phyloP scores from a whole-genome alignment of 805 yeast genomes.

The Metahyphopichia silvanorum region DNA sequence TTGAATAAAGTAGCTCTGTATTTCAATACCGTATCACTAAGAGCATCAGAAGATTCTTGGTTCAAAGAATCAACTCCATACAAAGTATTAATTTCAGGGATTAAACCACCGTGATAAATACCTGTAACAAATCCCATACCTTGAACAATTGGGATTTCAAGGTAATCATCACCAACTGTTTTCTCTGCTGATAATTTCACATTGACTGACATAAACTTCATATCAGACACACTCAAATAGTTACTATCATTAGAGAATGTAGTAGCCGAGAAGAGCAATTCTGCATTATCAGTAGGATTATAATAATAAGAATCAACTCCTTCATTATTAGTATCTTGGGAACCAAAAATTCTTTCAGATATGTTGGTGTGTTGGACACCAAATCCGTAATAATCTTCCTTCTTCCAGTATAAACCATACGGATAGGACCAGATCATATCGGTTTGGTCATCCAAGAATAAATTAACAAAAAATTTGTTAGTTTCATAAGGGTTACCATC shows the following conservation, averaged over 20 bases:
- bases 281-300: slow-evolving; percentile 56
- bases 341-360: slow-evolving; percentile 44
- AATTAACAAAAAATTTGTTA: slow-evolving; percentile 72
- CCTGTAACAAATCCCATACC: slow-evolving; percentile 85
- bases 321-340: slow-evolving; percentile 39
- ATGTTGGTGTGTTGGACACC: slow-evolving; percentile 58
- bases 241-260: slow-evolving; percentile 34
- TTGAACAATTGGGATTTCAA: slow-evolving; percentile 63
- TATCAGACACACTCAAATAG: slow-evolving; percentile 40
- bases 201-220: slow-evolving; percentile 50
- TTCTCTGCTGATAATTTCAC: slow-evolving; percentile 31
- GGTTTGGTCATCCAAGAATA: slow-evolving; percentile 53
- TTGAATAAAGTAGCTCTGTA: slow-evolving; percentile 54
- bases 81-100: slow-evolving; percentile 39
- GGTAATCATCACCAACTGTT: slow-evolving; percentile 30
- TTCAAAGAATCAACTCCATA: slow-evolving; percentile 19
- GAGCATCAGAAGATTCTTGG: slow-evolving; percentile 24
- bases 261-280: slow-evolving; percentile 54
- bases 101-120: slow-evolving; percentile 45
- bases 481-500: slow-evolving; percentile 53
- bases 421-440: slow-evolving; percentile 64
- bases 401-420: slow-evolving; percentile 57
- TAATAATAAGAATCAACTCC: slow-evolving; percentile 46
- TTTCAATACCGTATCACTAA: slow-evolving; percentile 44
- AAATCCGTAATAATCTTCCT: slow-evolving; percentile 47